phyloP scores from a whole-genome alignment of 2,329 filamentous ascomycete species.

The Aspergillus costaricaensis region DNA sequence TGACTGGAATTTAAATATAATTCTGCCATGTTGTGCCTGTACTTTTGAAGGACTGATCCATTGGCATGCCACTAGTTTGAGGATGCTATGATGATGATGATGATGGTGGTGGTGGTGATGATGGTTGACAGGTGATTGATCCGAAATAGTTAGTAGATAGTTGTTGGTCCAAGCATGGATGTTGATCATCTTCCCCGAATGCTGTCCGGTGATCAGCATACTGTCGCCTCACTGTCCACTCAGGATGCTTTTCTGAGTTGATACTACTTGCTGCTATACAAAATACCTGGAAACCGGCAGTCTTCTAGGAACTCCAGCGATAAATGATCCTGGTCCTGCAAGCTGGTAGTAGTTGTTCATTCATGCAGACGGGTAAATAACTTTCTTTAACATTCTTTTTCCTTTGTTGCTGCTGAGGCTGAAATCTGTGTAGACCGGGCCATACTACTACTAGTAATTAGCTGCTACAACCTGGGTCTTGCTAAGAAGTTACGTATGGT shows the following conservation, averaged over 20 bases:
- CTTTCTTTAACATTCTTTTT: neutral
- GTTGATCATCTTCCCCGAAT: neutral
- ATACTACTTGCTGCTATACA: too few relatives aligned
- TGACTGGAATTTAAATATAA: neutral
- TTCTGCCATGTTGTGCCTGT: neutral
- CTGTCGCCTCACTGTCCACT: constrained; percentile 1
- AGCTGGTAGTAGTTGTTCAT: neutral
- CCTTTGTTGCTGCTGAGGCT: too few relatives aligned
- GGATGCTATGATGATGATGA: too few relatives aligned
- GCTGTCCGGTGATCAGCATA: constrained; percentile 11
- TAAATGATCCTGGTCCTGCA: neutral
- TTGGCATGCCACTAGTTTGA: neutral
- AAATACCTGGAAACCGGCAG: neutral
- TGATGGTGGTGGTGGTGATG: too few relatives aligned
- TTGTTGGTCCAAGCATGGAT: neutral
- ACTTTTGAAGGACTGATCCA: neutral
- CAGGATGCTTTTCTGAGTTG: neutral
- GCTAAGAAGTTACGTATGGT: neutral
- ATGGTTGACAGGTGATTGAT: constrained; percentile 3
- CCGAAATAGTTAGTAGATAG: neutral
- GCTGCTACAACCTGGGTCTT: too few relatives aligned
- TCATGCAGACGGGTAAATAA: neutral
- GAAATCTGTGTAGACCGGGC: too few relatives aligned
- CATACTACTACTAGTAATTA: too few relatives aligned
- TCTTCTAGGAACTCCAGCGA: neutral